Evolutionary conservation across 2,329 filamentous ascomycete species (phyloP).

Genomic region (Fusarium transvaalense): DNA sequence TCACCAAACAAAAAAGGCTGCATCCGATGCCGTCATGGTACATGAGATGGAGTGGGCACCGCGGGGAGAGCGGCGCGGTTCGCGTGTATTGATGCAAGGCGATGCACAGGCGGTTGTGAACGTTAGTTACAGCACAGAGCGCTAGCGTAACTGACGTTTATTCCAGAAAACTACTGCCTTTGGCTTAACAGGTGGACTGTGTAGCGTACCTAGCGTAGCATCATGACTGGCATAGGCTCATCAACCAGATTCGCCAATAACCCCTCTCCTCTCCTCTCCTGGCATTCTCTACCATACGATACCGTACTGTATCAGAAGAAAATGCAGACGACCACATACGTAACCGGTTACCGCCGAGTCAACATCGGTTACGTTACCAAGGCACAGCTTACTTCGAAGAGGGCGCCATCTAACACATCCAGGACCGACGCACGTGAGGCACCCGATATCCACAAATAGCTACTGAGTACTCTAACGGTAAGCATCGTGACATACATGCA

Average conservation of each 20-base stretch:
- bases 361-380: background rate
- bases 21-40: conserved; percentile 43
- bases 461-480: background rate
- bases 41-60: conserved; percentile 32
- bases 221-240: background rate
- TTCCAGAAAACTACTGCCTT: conserved; percentile 43
- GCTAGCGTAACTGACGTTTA: conserved; percentile 38
- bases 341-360: background rate
- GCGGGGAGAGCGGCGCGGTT: conserved; percentile 39
- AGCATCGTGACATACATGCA: conserved; percentile 5
- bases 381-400: background rate
- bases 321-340: background rate
- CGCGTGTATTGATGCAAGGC: conserved; percentile 28
- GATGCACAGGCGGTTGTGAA: conserved; percentile 23
- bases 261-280: background rate
- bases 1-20: conserved; percentile 21
- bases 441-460: conserved; percentile 8
- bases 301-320: background rate
- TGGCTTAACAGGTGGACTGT: conserved; percentile 1
- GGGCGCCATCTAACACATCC: background rate
- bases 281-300: background rate
- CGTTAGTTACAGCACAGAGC: conserved; percentile 7
- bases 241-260: conserved; percentile 11
- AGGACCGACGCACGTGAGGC: conserved; percentile 8
- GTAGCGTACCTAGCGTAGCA: conserved; percentile 4